These are phyloP conservation scores for Cutaneotrichosporon cyanovorans DNA, from an alignment of 1,284 basidiomycete species.

Conservation along the genomic window DNA sequence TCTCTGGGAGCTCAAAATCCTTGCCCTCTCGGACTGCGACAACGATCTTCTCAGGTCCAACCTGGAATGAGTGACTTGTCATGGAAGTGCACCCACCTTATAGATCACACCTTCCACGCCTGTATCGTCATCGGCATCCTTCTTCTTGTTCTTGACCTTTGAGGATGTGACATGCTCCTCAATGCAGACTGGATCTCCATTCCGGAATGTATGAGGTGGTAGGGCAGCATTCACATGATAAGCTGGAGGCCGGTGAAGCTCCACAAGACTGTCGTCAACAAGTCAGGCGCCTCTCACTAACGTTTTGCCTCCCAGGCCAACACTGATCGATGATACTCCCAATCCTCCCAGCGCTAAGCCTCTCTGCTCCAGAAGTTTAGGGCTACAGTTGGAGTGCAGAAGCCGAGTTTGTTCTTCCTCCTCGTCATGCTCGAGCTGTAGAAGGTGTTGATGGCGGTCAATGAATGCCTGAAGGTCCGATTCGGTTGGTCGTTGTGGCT, in stretches of 20 bases:
- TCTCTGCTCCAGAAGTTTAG: slow-evolving; percentile 76
- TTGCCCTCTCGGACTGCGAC: slow-evolving; percentile 63
- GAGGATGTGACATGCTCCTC: slow-evolving; percentile 62
- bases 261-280: slow-evolving; percentile 60
- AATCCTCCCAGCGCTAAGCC: slow-evolving; percentile 72
- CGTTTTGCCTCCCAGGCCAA: slow-evolving; percentile 88
- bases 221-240: slow-evolving; percentile 65
- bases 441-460: slow-evolving; percentile 59
- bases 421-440: slow-evolving; percentile 65
- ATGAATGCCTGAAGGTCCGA: slow-evolving; percentile 57
- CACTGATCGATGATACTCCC: slow-evolving; percentile 59
- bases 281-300: slow-evolving; percentile 44
- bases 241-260: slow-evolving; percentile 73
- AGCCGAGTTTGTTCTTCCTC: slow-evolving; percentile 76
- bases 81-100: slow-evolving; percentile 50
- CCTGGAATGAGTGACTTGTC: slow-evolving; percentile 45
- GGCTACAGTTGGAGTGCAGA: slow-evolving; percentile 72
- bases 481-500: slow-evolving; percentile 10
- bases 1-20: slow-evolving; percentile 70
- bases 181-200: slow-evolving; percentile 74
- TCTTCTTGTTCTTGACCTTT: slow-evolving; percentile 49
- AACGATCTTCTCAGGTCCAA: slow-evolving; percentile 66
- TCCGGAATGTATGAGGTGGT: slow-evolving; percentile 75
- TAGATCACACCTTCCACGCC: slow-evolving; percentile 70
- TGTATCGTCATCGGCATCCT: slow-evolving; percentile 33